Base-by-base conservation (phyloP, 805 yeast species). In the Pichia phayaonensis region DNA sequence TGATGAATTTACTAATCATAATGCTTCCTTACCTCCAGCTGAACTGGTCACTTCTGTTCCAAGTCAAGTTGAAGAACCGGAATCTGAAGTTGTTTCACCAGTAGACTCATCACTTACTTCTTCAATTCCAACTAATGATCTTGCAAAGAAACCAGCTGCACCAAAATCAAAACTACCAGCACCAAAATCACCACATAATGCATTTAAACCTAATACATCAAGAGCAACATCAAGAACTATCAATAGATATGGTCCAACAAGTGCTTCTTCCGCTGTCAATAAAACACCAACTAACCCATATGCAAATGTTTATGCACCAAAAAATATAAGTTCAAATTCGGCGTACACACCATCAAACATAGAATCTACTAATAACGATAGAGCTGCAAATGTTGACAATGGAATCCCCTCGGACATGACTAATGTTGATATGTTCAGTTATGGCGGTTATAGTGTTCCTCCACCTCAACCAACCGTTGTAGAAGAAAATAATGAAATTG, bases 381-480 rank as follows among this genome's bases (percentile, higher is more conserved):
- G 2, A 20, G 53, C 46, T n/a, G 26, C 42, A 1, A 34, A 21
- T 7, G 51, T 45, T 18, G 54, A 51, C 26, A 41, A 44, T 40
- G 57, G 49, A 6, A 45, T 50, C 46, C 54, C 60, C 2, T 50
- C 51, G 3, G 51, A 55, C 15, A 42, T 55, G 36, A 53, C 48
- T 16, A 51, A 56, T 8, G 54, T 56, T 42, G 68, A 66, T 52
- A 63, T 60, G 52, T 66, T 62, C 53, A 60, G 62, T 24, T 63
- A 55, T 47, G 68, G 68, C 7, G 71, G 71, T 3, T 66, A 66
- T 44, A 55, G 53, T 27, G 56, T 61, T 39, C 62, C 66, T 3
- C 51, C 59, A 10, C 53, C 55, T 2, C 38, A 39, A 8, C 16
- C 42, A 21, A 34, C 44, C 0, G 42, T 26, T 26, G 27, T 20